Percentiles rank a stretch among this genome's conserved stretches.
phyloP scores from a whole-genome alignment of 306 rosid species.

The Prunus kanzakura region DNA sequence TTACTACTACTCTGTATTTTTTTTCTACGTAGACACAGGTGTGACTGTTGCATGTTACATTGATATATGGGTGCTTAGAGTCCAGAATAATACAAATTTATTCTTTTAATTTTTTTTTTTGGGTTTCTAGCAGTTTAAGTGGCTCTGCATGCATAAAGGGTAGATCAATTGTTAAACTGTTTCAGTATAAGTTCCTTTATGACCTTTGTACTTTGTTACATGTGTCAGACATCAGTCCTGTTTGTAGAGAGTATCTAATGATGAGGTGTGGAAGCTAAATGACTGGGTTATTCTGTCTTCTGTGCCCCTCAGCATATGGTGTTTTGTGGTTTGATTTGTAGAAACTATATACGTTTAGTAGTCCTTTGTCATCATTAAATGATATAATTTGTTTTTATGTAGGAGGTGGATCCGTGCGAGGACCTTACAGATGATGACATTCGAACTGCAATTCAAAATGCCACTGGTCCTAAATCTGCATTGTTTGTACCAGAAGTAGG shows the following conservation, averaged over 20 bases:
- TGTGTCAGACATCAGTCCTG: background rate
- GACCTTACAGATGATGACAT: constrained; percentile 96
- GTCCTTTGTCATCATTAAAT: constrained; percentile 3
- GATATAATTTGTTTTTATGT: constrained; percentile 25
- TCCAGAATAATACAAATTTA: background rate
- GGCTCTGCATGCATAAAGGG: background rate
- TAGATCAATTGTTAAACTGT: background rate
- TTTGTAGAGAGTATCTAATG: background rate
- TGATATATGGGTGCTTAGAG: background rate
- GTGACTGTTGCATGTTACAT: background rate
- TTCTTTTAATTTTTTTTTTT: background rate
- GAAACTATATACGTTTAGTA: background rate
- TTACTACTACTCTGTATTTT: background rate
- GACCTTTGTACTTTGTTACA: background rate
- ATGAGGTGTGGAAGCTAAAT: background rate
- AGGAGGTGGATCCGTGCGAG: constrained; percentile 99
- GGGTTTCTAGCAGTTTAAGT: background rate
- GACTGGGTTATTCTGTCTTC: background rate
- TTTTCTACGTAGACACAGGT: background rate
- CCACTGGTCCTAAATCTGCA: constrained; percentile 95
- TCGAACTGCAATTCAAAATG: constrained; percentile 97
- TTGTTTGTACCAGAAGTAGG: constrained; percentile 95
- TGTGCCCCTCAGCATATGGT: background rate
- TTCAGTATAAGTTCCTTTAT: background rate
- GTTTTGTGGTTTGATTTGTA: background rate